Percentiles rank a stretch among this genome's conserved stretches.
phyloP scores from a whole-genome alignment of 2,329 filamentous ascomycete species.

The Colletotrichum phormii region DNA sequence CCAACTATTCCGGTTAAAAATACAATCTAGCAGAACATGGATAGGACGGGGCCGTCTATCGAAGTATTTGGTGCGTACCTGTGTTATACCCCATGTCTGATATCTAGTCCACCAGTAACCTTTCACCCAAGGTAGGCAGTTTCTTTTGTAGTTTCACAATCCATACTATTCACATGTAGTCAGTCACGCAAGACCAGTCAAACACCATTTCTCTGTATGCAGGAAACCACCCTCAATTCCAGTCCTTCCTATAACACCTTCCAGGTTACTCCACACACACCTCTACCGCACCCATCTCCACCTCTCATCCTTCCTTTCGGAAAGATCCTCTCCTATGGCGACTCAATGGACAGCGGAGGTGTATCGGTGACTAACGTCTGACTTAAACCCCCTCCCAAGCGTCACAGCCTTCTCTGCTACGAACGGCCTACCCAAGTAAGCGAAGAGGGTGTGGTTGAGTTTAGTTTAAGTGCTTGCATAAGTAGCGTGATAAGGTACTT shows the following conservation, averaged over 20 bases:
- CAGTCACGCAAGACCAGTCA: too few species aligned
- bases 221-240: background rate
- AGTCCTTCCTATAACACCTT: background rate
- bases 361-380: constrained; percentile 14
- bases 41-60: too few species aligned
- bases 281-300: background rate
- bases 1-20: too few species aligned
- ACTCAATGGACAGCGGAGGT: background rate
- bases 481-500: constrained; percentile 2
- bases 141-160: too few species aligned
- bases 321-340: background rate
- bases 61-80: too few species aligned
- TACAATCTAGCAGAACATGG: too few species aligned
- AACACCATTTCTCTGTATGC: background rate
- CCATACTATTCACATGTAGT: too few species aligned
- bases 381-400: background rate
- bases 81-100: too few species aligned
- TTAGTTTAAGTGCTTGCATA: constrained; percentile 28
- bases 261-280: background rate
- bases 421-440: too few species aligned
- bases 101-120: too few species aligned
- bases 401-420: background rate
- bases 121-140: too few species aligned
- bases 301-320: background rate
- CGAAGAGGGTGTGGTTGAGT: too few species aligned